Evolutionary conservation across 768 basidiomycete genomes (phyloP), one percentile per base, ranked within the genome.

Genomic region (Tulasnella calospora): DNA sequence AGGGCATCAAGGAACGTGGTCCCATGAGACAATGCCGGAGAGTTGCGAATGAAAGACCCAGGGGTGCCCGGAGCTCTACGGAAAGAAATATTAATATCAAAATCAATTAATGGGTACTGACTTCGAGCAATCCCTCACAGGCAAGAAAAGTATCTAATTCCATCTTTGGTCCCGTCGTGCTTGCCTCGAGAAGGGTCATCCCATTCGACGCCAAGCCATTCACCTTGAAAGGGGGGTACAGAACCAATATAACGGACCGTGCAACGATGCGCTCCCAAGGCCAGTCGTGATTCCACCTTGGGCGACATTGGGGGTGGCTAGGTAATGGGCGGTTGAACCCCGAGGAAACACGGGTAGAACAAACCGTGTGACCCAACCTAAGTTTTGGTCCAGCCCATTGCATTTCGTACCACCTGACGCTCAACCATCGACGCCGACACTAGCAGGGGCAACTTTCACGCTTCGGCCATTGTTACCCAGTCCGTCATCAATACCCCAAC

Each of bases 191-290:
- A 79, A 27, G 91, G 88, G 82, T 95, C 91, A 82, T 99, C 97
- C 94, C 96, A 99, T 85, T 99, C 97, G 71, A 98, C 89, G n/a
- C 97, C 97, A n/a, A 96, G 87, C 96, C 96, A 99, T 17, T 84
- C 81, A 4, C 93, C 94, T 3, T 84, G 82, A 0, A 93, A 90
- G 19, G 88, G 88, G 23, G 89, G 85, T 27, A 96, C 90, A 0
- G 83, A 80, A 1, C 95, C 95, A 19, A 88, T 84, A 82, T 88
- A 96, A 84, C 85, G 89, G 80, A 97, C 84, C 5, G 93, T 94
- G 2, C 92, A 94, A 67, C 88, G 71, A 47, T 71, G 71, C 38
- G 36, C 27, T 40, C 71, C 71, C n/a, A 72, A 46, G 21, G 36
- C 71, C 36, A 72, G 36, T 40, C 71, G 71, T 72, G 71, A 72